Evolutionary conservation across 805 yeast genomes (phyloP), one percentile per base, ranked within the genome.

Genomic region (Priceomyces melissophilus): DNA sequence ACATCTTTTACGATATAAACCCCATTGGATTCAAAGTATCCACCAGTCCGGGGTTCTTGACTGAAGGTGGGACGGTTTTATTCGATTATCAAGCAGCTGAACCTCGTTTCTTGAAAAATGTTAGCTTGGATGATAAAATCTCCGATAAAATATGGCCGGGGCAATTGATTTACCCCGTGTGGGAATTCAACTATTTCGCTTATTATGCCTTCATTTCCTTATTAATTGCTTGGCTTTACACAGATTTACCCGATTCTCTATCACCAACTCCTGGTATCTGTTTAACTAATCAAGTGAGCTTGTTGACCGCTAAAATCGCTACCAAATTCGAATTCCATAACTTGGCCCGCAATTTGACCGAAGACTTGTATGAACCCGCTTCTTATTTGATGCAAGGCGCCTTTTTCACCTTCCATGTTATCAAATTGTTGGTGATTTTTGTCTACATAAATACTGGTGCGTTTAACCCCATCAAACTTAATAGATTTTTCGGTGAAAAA

Each of bases 211-310:
- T 73, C 40, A 37, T 68, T 12, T 38, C 71, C 1, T 42, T 67
- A 3, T 64, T 87, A 52, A 38, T 75, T 8, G 63, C 66, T 12
- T 93, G 99, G 98, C 75, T 93, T 44, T 93, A 90, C 62, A 82
- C 96, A 1, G 98, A 93, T 66, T 73, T 93, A 59, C 99, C 99
- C 2, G 96, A 88, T 56, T 76, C 71, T 52, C 69, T 88, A 40
- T 78, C 90, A 28, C 97, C 97, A 36, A 91, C 98, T 3, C 98
- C 98, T 0, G 96, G 96, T 16, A 75, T 81, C 42, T 84, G 90
- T 49, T 65, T 88, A 42, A 84, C 95, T 9, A 83, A 81, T 53
- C 78, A 79, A 50, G 42, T 80, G 20, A 64, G 65, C 16, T 50
- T 47, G 28, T 20, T 51, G 14, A 45, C 54, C 27, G 46, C 57